Conservation (phyloP, 1,284 basidiomycete genomes). For the Tetrapyrgos nigripes region DNA sequence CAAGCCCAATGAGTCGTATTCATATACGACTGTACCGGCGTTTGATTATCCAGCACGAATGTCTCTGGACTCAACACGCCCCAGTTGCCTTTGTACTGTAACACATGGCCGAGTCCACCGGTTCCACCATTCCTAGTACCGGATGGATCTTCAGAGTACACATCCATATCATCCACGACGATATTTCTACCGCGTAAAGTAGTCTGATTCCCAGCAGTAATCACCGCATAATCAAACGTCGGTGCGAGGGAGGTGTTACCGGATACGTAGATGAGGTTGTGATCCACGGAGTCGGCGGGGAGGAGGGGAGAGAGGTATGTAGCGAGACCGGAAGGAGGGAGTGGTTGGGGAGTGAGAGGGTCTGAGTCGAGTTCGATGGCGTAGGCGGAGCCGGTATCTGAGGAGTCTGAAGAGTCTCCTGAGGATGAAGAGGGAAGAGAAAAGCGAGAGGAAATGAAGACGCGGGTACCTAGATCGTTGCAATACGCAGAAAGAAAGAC, state of each 20-base stretch:
- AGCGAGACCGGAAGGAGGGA: conserved; percentile 32
- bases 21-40: conserved; percentile 33
- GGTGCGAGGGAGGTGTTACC: conserved; percentile 29
- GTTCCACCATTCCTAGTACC: too few relatives aligned
- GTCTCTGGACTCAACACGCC: conserved; percentile 24
- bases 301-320: conserved; percentile 37
- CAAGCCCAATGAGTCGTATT: conserved; percentile 43
- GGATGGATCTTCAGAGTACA: too few relatives aligned
- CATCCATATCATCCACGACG: conserved; percentile 44
- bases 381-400: too few relatives aligned
- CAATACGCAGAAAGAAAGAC: too few relatives aligned
- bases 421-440: too few relatives aligned
- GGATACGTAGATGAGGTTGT: conserved; percentile 41
- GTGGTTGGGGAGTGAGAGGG: conserved; percentile 42
- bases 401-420: too few relatives aligned
- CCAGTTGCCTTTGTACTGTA: conserved; percentile 42
- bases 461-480: conserved; percentile 33
- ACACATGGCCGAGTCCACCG: conserved; percentile 11
- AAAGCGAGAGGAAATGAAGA: conserved; percentile 31
- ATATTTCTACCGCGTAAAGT: conserved; percentile 38
- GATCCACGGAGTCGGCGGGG: conserved; percentile 38
- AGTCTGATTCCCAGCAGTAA: conserved; percentile 41
- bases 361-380: too few relatives aligned
- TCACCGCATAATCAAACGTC: conserved; percentile 43
- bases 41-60: conserved; percentile 30